Percentiles rank a stretch among this genome's conserved stretches.
Evolutionary conservation across 2,329 filamentous ascomycete genomes (phyloP).

Genomic region (Arthrobotrys sphaeroides): DNA sequence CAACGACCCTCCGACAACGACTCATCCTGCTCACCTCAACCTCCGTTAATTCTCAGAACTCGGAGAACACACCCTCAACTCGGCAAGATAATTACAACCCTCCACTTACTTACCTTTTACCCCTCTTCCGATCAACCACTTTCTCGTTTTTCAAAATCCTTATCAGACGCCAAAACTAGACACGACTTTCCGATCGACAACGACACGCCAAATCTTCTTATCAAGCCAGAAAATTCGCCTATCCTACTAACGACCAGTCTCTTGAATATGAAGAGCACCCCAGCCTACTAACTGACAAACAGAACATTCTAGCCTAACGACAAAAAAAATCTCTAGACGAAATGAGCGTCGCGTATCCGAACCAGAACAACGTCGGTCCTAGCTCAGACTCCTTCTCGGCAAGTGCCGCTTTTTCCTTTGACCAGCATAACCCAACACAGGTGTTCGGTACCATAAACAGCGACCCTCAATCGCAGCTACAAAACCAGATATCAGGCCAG

Average conservation of each 20-base stretch:
- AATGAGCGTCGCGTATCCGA: slow-evolving; percentile 49
- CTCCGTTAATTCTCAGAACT: not conserved
- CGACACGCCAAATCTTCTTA: not conserved
- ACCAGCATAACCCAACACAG: slow-evolving; percentile 46
- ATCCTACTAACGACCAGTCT: slow-evolving; percentile 32
- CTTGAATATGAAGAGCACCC: slow-evolving; percentile 50
- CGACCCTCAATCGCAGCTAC: slow-evolving; percentile 32
- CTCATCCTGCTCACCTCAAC: not conserved
- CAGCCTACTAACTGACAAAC: slow-evolving; percentile 29
- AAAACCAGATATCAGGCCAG: slow-evolving; percentile 3
- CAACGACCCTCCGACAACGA: not conserved
- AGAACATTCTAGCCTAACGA: slow-evolving; percentile 14
- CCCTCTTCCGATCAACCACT: not conserved
- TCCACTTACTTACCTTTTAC: too few relatives aligned
- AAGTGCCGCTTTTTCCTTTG: slow-evolving; percentile 47
- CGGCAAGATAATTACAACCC: not conserved
- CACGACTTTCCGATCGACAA: not conserved
- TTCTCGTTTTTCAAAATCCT: not conserved
- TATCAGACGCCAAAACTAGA: not conserved
- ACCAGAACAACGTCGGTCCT: slow-evolving; percentile 23
- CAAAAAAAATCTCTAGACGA: slow-evolving; percentile 1
- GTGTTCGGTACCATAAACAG: slow-evolving; percentile 28
- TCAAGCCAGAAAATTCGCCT: not conserved
- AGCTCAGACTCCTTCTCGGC: slow-evolving; percentile 45
- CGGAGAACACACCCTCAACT: not conserved